Conservation (phyloP, 164 flowering plant species). For the Tinospora cordifolia region DNA sequence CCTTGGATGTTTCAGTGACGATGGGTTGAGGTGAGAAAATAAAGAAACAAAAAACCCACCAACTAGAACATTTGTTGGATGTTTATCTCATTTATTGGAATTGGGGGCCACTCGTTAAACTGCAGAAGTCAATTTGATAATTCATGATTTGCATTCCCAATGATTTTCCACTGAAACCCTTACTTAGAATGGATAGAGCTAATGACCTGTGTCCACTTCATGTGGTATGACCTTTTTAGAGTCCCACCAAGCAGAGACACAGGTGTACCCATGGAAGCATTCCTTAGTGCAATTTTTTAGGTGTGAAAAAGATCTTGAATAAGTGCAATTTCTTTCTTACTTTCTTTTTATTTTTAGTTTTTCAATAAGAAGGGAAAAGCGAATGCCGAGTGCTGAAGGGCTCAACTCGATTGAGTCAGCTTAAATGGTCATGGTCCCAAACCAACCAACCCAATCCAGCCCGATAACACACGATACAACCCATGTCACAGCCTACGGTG, state of each 20-base stretch:
- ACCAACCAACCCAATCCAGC: too few species aligned
- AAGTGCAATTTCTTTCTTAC: not conserved
- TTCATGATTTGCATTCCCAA: not conserved
- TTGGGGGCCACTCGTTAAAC: not conserved
- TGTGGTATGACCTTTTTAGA: not conserved
- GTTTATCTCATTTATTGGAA: not conserved
- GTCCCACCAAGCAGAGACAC: not conserved
- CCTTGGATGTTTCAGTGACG: not conserved
- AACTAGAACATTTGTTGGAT: not conserved
- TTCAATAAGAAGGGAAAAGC: too few species aligned
- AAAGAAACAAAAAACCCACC: not conserved
- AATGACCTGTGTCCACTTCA: not conserved
- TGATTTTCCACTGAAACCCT: not conserved
- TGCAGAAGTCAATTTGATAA: not conserved
- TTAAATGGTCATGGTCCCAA: too few species aligned
- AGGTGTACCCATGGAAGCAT: not conserved
- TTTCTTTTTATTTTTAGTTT: too few species aligned
- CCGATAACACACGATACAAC: too few species aligned
- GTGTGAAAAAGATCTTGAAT: not conserved
- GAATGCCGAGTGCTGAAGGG: too few species aligned
- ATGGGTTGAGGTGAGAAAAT: not conserved
- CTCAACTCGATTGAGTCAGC: too few species aligned
- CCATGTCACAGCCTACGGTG: too few species aligned
- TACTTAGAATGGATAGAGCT: not conserved
- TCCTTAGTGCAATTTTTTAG: not conserved